Evolutionary conservation across 2,329 filamentous ascomycete species (phyloP), one percentile per base, ranked within the genome.

Genomic region (Cryphonectria carpinicola): DNA sequence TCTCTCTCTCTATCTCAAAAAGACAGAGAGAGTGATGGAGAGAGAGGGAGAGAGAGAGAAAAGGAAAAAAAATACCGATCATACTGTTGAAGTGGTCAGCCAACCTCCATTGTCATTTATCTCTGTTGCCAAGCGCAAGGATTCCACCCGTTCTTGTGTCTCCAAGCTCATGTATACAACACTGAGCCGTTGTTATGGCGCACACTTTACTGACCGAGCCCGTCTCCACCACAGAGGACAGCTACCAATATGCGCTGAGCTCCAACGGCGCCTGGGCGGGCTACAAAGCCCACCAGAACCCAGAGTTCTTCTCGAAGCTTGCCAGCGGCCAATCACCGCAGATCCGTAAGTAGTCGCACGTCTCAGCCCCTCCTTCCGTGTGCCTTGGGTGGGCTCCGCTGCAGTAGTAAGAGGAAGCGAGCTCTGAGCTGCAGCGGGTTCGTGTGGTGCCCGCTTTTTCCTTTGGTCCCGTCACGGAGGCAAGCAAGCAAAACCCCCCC

Each of bases 231-330:
- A 56, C 77, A 83, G 82, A 84, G 84, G 88, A 91, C 80, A 82
- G 84, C 72, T 90, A 90, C 77, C 82, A 86, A 75, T 86, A 87
- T 77, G 89, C 89, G 72, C 81, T 94, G 76, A 86, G 86, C 81
- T 88, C 87, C 76, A 94, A 94, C 83, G 87, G 88, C 74, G 85
- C 89, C 74, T 95, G 92, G 90, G 90, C 90, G 52, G 84, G 86
- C 71, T 88, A 90, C 75, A 90, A 89, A 74, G 81, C 85, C 65
- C 84, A 89, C 73, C 85, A 89, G 76, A 89, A 94, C 74, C 92
- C 93, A 1, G 84, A 88, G 22, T 90, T 93, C 82, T 94, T 95
- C 82, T 83, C 87, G 63, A 88, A 85, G 71, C 85, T 93, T 66
- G 88, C 90, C 39, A 83, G 84, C 72, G 91, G 91, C 73, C 93